Evolutionary conservation across 2,329 filamentous ascomycete species (phyloP).

Genomic region (Aspergillus novofumigatus): DNA sequence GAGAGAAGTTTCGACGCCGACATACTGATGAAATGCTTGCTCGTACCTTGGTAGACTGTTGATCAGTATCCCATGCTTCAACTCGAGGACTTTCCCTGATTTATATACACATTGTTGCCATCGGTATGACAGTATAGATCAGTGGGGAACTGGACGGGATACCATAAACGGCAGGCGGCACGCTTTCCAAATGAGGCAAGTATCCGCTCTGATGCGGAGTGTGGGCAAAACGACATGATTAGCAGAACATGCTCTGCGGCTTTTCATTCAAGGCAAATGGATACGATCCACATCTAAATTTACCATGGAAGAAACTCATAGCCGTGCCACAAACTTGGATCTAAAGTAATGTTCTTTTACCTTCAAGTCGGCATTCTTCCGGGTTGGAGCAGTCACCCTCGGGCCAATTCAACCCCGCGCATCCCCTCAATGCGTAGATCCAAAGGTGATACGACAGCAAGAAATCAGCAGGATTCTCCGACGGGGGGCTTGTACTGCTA

Average conservation of each 20-base stretch:
- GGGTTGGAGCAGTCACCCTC: conserved; percentile 5
- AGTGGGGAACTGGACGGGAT: conserved; percentile 10
- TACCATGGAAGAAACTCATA: background rate
- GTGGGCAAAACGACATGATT: background rate
- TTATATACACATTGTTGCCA: conserved; percentile 14
- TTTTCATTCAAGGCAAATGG: background rate
- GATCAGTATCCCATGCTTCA: background rate
- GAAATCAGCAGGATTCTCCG: too few species aligned
- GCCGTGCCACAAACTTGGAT: background rate
- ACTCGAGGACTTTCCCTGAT: background rate
- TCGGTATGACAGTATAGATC: conserved; percentile 2
- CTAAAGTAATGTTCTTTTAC: background rate
- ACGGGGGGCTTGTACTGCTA: too few species aligned
- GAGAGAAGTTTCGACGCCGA: conserved; percentile 27
- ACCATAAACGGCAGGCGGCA: conserved; percentile 8
- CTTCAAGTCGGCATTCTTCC: conserved; percentile 7
- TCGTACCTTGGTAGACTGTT: background rate
- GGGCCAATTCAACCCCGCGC: conserved; percentile 13
- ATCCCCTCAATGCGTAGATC: conserved; percentile 4
- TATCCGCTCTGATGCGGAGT: conserved; percentile 4
- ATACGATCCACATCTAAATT: background rate
- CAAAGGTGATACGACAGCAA: background rate
- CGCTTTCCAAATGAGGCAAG: conserved; percentile 6
- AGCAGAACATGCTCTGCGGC: background rate
- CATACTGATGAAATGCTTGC: conserved; percentile 14